Base-by-base conservation (phyloP, 1,284 basidiomycete species). In the Pascua guehoae region DNA sequence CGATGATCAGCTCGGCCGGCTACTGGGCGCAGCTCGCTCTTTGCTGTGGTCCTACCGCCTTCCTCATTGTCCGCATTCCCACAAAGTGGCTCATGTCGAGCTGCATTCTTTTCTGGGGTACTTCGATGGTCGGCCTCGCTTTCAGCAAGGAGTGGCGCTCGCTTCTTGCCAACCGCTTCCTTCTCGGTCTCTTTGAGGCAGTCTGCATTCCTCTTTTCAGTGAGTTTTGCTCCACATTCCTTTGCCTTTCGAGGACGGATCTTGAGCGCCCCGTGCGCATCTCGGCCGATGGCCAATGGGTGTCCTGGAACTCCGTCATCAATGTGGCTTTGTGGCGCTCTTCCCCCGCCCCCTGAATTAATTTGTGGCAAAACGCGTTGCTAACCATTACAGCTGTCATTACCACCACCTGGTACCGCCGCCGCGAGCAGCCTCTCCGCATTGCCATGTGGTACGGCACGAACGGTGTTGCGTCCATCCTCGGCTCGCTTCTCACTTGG, bases 371-470 rank as follows among this genome's bases (percentile, higher is more conserved):
- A 32, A 32, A 32, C 24, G 3, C 24, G 24, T 32, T 32, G 24
- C 24, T 32, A 32, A 32, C 24, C 24, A 32, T 32, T 32, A 3
- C 24, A 32, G 24, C 75, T n/a, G 65, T 79, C 54, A 65, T 79
- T 50, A 77, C 75, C 16, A 63, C 70, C 10, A 72, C 73, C 16
- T 79, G 76, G 76, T 78, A 77, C 64, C 63, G 76, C 45, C 69
- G 77, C 47, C 68, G 69, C 17, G 76, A 78, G 66, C 71, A 74
- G 64, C 69, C 70, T 1, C 53, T 71, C 41, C 69, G 71, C 48
- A 61, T 73, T 38, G 66, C 66, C 37, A 54, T 65, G 8, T 74
- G 73, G 73, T 63, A 63, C 56, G 53, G 62, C 46, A 62, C 56
- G 10, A 63, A 63, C 56, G 58, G 62, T 38, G 24, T 32, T 39